phyloP scores from a whole-genome alignment of 2,329 filamentous ascomycete species.

The Hypoxylon rubiginosum region DNA sequence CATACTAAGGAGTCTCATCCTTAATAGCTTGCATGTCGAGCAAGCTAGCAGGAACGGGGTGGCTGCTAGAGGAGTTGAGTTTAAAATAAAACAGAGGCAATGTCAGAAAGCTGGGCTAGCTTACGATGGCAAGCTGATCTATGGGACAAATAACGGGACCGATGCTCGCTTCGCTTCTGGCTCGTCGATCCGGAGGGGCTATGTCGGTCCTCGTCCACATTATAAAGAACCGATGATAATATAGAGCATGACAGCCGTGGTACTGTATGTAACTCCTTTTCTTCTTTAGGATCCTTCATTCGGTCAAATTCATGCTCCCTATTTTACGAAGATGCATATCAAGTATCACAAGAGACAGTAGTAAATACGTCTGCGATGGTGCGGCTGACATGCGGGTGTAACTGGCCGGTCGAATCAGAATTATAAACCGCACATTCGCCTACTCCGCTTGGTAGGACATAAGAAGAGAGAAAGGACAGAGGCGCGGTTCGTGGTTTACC shows the following conservation, averaged over 20 bases:
- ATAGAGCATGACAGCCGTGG: conserved; percentile 16
- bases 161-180: conserved; percentile 22
- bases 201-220: conserved; percentile 24
- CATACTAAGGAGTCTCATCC: conserved; percentile 33
- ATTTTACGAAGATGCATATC: conserved; percentile 8
- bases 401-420: conserved; percentile 25
- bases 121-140: conserved; percentile 24
- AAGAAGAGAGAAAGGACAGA: conserved; percentile 7
- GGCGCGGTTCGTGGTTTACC: conserved; percentile 8
- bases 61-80: conserved; percentile 20
- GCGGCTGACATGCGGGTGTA: conserved; percentile 24
- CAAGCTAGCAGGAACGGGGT: conserved; percentile 13
- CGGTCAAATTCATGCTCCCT: background rate
- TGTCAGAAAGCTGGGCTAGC: conserved; percentile 9
- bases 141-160: conserved; percentile 31
- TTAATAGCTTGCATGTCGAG: conserved; percentile 34
- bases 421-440: background rate
- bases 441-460: conserved; percentile 23
- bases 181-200: conserved; percentile 29
- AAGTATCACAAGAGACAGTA: conserved; percentile 15
- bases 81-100: conserved; percentile 33
- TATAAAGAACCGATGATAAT: conserved; percentile 23
- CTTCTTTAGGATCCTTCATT: conserved; percentile 4
- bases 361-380: conserved; percentile 10
- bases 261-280: conserved; percentile 1